Base-by-base conservation (phyloP, 768 basidiomycete genomes). In the Suillus subaureus region DNA sequence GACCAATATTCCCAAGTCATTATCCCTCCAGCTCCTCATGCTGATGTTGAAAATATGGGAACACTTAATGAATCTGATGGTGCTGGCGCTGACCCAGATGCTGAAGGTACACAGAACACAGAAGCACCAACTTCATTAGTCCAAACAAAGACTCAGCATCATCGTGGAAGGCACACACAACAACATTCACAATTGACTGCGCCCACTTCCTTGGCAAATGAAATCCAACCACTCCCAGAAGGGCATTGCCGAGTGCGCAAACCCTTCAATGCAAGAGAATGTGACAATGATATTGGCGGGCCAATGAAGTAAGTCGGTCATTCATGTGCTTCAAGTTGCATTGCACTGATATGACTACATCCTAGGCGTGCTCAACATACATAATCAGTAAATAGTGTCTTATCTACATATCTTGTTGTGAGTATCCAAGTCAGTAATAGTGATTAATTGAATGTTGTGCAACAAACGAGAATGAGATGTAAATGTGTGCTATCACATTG, bases 391-490 rank as follows among this genome's bases (percentile, higher is more conserved):
- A 21, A 43, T 43, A 43, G 16, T 43, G 42, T 43, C 42, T 43
- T 43, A 43, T 43, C 42, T 43, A 43, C 8, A 16, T 40, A 40
- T 40, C 40, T 40, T 40, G 40, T 40, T 40, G 40, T 4, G 15
- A 15, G 40, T 31, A 16, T 21, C 7, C 16, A 16, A 1, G 42
- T 43, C 18, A 21, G 42, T 43, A 43, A 21, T 43, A 43, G 37
- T 39, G 37, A 39, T 39, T 43, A 43, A 43, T 43, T 21, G 16
- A 43, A 43, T 43, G 2, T 96, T 31, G 31, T 31, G 31, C 31
- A 31, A 31, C 31, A 31, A 31, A 31, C 4, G 31, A 31, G 31
- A 31, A 31, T 31, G 31, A 40, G 15, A 16, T 40, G 39, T 16
- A 40, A 40, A 40, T 40, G 15, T 40, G 13, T 15, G 15, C 39